phyloP scores from a whole-genome alignment of 371 early-diverging fungal species.

The Amoeboaphelidium occidentale region DNA sequence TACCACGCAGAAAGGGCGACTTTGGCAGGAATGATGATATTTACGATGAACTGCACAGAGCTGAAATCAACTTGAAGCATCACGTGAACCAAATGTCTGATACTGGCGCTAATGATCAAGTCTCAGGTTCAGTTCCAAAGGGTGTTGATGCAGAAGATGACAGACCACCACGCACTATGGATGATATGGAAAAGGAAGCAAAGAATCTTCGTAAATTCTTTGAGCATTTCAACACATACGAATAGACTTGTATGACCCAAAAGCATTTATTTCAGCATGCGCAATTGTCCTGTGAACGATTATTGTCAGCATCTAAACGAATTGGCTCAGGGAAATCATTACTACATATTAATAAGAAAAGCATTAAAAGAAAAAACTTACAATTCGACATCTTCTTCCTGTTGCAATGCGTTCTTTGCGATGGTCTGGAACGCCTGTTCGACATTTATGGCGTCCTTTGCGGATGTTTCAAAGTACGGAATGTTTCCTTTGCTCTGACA shows the following conservation, averaged over 20 bases:
- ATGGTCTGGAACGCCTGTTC: constrained; percentile 87
- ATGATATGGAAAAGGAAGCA: constrained; percentile 61
- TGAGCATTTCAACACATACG: too few species aligned
- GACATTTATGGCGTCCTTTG: constrained; percentile 89
- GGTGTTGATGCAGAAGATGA: constrained; percentile 36
- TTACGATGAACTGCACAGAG: constrained; percentile 40
- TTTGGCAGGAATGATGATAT: constrained; percentile 70
- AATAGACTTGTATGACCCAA: too few species aligned
- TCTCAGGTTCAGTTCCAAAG: neutral
- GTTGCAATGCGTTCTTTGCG: constrained; percentile 72
- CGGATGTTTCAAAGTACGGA: constrained; percentile 89
- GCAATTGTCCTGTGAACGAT: too few species aligned
- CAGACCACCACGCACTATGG: constrained; percentile 29
- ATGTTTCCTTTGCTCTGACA: constrained; percentile 84
- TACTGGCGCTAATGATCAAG: constrained; percentile 1
- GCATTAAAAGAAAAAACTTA: constrained; percentile 13
- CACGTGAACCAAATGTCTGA: neutral
- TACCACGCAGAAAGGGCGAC: constrained; percentile 61
- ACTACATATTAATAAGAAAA: too few species aligned
- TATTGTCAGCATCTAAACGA: constrained; percentile 32
- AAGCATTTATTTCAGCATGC: too few species aligned
- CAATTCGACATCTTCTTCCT: constrained; percentile 72
- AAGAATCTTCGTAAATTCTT: constrained; percentile 23
- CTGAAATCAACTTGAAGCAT: constrained; percentile 13
- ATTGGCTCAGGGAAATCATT: constrained; percentile 84